Evolutionary conservation across 192 early-diverging fungal species (phyloP).

Genomic region (Coemansia sp.): DNA sequence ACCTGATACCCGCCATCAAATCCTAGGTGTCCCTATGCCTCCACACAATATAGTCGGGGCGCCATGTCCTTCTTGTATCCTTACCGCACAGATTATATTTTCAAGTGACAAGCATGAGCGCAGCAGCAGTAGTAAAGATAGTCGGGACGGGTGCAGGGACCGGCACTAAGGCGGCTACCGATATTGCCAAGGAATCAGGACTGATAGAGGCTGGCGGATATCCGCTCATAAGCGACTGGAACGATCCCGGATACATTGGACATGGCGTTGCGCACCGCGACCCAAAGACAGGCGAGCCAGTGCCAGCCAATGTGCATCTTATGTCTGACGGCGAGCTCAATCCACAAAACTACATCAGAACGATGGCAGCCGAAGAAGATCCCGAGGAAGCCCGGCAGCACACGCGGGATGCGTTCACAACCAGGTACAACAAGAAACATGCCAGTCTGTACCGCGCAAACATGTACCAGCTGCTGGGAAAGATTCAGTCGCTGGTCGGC

Average conservation of each 20-base stretch:
- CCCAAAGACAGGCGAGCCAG: conserved; percentile 47
- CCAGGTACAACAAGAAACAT: conserved; percentile 32
- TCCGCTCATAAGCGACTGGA: conserved; percentile 41
- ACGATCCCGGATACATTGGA: conserved; percentile 45
- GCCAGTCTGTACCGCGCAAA: conserved; percentile 48
- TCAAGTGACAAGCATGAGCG: too few species aligned
- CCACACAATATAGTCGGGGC: too few species aligned
- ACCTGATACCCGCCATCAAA: too few species aligned
- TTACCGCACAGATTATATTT: too few species aligned
- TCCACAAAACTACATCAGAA: conserved; percentile 45
- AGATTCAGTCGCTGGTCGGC: conserved; percentile 33
- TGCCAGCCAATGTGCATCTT: conserved; percentile 40
- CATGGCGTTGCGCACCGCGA: conserved; percentile 51
- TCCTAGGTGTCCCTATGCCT: too few species aligned
- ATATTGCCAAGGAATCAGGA: conserved; percentile 44
- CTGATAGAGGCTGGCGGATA: conserved; percentile 44
- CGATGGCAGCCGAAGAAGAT: conserved; percentile 24
- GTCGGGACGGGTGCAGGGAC: conserved; percentile 48
- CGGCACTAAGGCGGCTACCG: conserved; percentile 39
- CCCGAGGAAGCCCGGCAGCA: conserved; percentile 34
- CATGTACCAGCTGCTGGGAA: conserved; percentile 24
- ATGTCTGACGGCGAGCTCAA: conserved; percentile 47
- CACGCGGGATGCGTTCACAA: conserved; percentile 31
- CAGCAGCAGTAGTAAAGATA: conserved; percentile 21
- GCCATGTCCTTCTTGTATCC: too few species aligned